phyloP scores from a whole-genome alignment of 139 green algal genomes.

The Nannochloris sp. region DNA sequence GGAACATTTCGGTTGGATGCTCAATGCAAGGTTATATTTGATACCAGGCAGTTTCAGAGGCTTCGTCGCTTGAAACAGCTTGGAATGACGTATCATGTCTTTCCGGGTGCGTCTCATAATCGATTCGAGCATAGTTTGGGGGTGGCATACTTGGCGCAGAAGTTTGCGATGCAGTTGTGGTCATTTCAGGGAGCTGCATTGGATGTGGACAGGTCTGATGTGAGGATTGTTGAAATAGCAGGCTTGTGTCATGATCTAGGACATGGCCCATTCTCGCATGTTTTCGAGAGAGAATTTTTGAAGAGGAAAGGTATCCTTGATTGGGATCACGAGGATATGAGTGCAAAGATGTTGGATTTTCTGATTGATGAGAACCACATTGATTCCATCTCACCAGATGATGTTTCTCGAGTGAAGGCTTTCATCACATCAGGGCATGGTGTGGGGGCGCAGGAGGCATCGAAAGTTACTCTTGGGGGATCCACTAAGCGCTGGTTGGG shows the following conservation, averaged over 20 bases:
- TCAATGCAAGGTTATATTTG: conserved; percentile 47
- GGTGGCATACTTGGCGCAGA: conserved; percentile 48
- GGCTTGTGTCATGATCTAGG: conserved; percentile 89
- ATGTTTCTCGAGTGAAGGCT: conserved; percentile 22
- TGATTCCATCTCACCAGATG: conserved; percentile 12
- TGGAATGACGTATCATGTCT: conserved; percentile 39
- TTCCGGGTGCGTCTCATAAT: conserved; percentile 60
- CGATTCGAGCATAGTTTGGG: conserved; percentile 81
- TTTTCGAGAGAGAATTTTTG: conserved; percentile 75
- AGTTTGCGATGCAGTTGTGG: conserved; percentile 26
- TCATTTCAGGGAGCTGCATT: conserved; percentile 36
- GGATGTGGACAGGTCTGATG: conserved; percentile 42
- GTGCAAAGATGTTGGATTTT: conserved; percentile 44
- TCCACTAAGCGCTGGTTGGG: conserved; percentile 46
- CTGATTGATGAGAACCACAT: conserved; percentile 47
- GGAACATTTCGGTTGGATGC: conserved; percentile 38
- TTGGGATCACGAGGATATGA: conserved; percentile 69
- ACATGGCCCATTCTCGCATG: conserved; percentile 86
- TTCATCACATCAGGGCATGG: conserved; percentile 28
- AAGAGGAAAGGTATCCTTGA: conserved; percentile 32
- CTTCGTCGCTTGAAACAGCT: conserved; percentile 80
- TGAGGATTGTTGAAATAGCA: conserved; percentile 42
- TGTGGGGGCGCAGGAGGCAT: background rate
- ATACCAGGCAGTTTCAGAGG: conserved; percentile 78
- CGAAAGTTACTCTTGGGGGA: background rate